Conservation (phyloP, 2,329 filamentous ascomycete species). For the Fusarium sp. region DNA sequence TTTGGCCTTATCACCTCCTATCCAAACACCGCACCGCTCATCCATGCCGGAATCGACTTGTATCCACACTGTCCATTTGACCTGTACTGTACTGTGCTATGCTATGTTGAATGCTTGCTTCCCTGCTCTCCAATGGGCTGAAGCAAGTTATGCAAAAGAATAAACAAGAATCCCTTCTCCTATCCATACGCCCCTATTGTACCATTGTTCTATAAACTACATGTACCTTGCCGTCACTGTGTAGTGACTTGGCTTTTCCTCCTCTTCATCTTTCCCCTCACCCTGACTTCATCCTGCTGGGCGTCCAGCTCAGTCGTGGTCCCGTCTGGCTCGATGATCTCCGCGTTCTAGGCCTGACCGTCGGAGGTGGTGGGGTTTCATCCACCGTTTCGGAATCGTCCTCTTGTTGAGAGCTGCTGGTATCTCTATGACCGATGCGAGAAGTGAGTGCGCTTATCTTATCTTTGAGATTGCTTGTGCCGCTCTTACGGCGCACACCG, state of each 20-base stretch:
- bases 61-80: constrained; percentile 7
- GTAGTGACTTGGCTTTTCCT: constrained; percentile 2
- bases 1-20: constrained; percentile 1
- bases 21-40: constrained; percentile 7
- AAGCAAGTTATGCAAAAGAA: constrained; percentile 22
- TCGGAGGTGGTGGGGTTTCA: constrained; percentile 16
- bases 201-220: constrained; percentile 26
- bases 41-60: not conserved
- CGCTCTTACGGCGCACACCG: constrained; percentile 45
- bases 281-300: constrained; percentile 30
- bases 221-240: constrained; percentile 10
- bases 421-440: constrained; percentile 42
- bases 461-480: constrained; percentile 49
- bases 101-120: constrained; percentile 7
- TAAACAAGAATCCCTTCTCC: constrained; percentile 23
- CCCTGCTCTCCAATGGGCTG: constrained; percentile 1
- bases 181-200: constrained; percentile 29
- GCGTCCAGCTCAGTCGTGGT: constrained; percentile 29
- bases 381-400: constrained; percentile 36
- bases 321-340: constrained; percentile 36
- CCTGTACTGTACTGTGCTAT: constrained; percentile 22
- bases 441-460: constrained; percentile 51
- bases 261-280: not conserved
- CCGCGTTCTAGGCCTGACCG: constrained; percentile 25
- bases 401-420: constrained; percentile 33